These are phyloP conservation scores for Strobilomyces confusus DNA, from an alignment of 768 basidiomycete species.

Conservation along the genomic window DNA sequence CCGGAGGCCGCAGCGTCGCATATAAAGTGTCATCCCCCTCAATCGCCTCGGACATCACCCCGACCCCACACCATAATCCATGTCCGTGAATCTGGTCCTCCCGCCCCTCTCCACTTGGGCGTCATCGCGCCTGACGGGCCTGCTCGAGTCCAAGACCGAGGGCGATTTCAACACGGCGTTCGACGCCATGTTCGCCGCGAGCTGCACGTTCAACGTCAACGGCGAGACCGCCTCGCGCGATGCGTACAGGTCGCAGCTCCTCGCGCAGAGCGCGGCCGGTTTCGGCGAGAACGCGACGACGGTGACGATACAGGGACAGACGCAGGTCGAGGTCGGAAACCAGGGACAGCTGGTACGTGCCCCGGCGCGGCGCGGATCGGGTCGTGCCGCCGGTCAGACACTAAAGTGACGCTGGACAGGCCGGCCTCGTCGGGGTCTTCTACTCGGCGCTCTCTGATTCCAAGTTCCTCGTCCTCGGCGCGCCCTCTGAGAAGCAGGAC, in stretches of 20 bases:
- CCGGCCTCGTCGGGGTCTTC: slow-evolving; percentile 35
- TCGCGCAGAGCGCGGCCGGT: slow-evolving; percentile 24
- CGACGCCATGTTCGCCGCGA: slow-evolving; percentile 37
- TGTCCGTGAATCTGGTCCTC: slow-evolving; percentile 32
- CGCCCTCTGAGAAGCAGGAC: slow-evolving; percentile 28
- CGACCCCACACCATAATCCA: background rate
- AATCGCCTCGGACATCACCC: background rate
- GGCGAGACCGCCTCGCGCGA: slow-evolving; percentile 36
- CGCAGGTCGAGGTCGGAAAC: slow-evolving; percentile 24
- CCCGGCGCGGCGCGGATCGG: too few species aligned
- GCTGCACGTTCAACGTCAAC: slow-evolving; percentile 39
- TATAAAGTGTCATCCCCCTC: slow-evolving; percentile 11
- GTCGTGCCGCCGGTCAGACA: too few species aligned
- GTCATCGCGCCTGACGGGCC: slow-evolving; percentile 33
- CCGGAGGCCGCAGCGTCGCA: background rate
- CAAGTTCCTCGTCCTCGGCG: slow-evolving; percentile 31
- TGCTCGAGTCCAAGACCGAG: slow-evolving; percentile 38
- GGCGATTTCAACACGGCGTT: slow-evolving; percentile 36
- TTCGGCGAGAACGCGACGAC: slow-evolving; percentile 8
- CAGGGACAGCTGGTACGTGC: slow-evolving; percentile 26
- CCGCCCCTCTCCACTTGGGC: slow-evolving; percentile 43
- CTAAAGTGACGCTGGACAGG: slow-evolving; percentile 2
- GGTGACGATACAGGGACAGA: slow-evolving; percentile 26
- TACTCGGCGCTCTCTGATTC: slow-evolving; percentile 35
- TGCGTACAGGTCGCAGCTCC: slow-evolving; percentile 38